phyloP scores from a whole-genome alignment of 768 basidiomycete genomes.

The Pleurotus citrinopileatus region DNA sequence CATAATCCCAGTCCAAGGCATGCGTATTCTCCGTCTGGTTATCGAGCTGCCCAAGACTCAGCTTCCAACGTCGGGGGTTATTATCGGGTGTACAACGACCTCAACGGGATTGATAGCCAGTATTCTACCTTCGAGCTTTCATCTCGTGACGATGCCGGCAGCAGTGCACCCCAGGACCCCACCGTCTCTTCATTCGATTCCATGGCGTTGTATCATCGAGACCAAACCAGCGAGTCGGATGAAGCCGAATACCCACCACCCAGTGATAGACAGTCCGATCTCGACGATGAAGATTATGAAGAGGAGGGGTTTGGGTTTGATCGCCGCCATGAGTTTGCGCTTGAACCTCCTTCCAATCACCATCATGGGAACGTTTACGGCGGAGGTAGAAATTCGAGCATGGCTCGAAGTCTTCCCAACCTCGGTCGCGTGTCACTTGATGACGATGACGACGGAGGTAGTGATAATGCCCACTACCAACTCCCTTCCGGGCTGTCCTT shows the following conservation, averaged over 20 bases:
- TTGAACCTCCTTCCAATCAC: not conserved
- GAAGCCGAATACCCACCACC: not conserved
- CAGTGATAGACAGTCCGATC: not conserved
- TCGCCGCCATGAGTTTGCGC: not conserved
- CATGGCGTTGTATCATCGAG: not conserved
- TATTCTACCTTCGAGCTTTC: not conserved
- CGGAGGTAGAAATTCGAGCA: conserved; percentile 1
- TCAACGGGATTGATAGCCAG: not conserved
- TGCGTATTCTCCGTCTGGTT: not conserved
- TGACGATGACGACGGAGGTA: not conserved
- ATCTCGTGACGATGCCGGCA: not conserved
- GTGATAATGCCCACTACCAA: not conserved
- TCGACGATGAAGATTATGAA: not conserved
- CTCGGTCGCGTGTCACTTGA: not conserved
- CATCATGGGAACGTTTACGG: not conserved
- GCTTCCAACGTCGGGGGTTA: not conserved
- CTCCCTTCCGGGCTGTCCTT: not conserved
- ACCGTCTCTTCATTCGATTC: not conserved
- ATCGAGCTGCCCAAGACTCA: not conserved
- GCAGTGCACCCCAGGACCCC: not conserved
- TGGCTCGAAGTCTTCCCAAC: conserved; percentile 8
- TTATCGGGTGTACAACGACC: not conserved
- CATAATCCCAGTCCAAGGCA: not conserved
- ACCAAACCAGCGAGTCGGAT: not conserved
- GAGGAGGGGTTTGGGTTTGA: not conserved